phyloP scores from a whole-genome alignment of 2,329 filamentous ascomycete genomes.

The Stachybotrys echinatus region DNA sequence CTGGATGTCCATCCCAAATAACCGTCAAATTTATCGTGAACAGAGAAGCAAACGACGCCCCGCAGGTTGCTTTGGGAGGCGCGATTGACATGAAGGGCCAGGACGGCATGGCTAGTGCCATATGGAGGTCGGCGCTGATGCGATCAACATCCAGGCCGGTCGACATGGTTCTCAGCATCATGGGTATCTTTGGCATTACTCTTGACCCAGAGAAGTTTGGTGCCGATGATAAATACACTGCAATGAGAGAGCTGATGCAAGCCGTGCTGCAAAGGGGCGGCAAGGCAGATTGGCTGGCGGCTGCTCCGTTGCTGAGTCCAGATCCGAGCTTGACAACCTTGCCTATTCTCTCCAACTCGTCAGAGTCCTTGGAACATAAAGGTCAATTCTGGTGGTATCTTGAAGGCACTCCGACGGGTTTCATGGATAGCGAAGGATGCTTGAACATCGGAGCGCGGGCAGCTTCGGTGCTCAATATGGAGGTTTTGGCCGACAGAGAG shows the following conservation, averaged over 20 bases:
- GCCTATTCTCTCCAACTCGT: constrained; percentile 34
- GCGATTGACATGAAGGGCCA: constrained; percentile 1
- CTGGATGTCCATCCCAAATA: neutral
- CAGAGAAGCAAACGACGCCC: neutral
- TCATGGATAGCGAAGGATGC: constrained; percentile 6
- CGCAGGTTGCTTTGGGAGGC: neutral
- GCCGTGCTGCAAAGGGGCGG: constrained; percentile 56
- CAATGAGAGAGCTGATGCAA: constrained; percentile 36
- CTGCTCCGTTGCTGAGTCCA: constrained; percentile 45
- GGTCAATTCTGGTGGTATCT: constrained; percentile 10
- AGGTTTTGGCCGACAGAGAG: neutral
- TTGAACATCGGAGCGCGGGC: neutral
- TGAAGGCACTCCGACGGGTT: constrained; percentile 3
- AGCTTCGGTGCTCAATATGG: neutral
- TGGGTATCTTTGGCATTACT: constrained; percentile 9
- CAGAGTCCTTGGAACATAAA: neutral
- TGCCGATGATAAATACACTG: constrained; percentile 1
- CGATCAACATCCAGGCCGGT: constrained; percentile 5
- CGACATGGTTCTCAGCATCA: constrained; percentile 11
- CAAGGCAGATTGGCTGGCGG: constrained; percentile 46
- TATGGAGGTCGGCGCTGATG: constrained; percentile 6
- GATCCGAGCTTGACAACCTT: constrained; percentile 48
- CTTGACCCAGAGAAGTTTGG: constrained; percentile 4
- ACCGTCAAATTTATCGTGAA: neutral
- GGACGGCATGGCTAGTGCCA: constrained; percentile 1